Base-by-base conservation (phyloP, 1,139 yeast genomes). In the Sugiyamaella novakii region DNA sequence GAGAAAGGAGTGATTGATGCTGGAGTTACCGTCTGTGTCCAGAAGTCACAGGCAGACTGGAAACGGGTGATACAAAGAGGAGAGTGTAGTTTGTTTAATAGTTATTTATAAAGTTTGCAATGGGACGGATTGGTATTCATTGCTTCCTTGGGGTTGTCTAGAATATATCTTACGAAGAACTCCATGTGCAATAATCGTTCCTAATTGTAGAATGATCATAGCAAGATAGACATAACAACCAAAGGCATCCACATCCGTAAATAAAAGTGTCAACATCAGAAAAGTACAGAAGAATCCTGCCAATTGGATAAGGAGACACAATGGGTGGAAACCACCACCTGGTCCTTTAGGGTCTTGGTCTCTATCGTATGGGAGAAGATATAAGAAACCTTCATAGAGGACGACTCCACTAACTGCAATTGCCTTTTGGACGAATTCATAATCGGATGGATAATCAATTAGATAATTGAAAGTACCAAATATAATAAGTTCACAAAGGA, bases 291-390 rank as follows among this genome's bases (percentile, higher is more conserved):
- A 50, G 17, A 45, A 41, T 15, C 55, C 54, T 4, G 49, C 46
- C 6, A 34, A 25, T 35, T 54, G 58, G 11, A 53, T 49, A 17
- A 49, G 29, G 19, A 54, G 37, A 24, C 50, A 36, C 15, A 54
- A 34, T 3, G 56, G 56, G 39, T 53, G 54, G 40, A 49, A 53
- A 4, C 54, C 58, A 3, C 55, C 56, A 11, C 44, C 49, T 8
- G 54, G 44, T 1, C 51, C 49, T 24, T 51, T 47, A 3, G 52
- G 30, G 15, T 43, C 44, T 14, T 33, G 27, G 25, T 51, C 51
- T 11, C 52, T 34, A 15, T 37, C 47, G 28, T 44, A 47, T 3
- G 56, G 56, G 30, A 54, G 48, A n/a, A 45, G 43, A 22, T 19
- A 14, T 14, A 54, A 45, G 22, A 49, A 49, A 3, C 34, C 36